Evolutionary conservation across 2,329 filamentous ascomycete species (phyloP), one percentile per base, ranked within the genome.

Genomic region (Trichoderma harzianum): DNA sequence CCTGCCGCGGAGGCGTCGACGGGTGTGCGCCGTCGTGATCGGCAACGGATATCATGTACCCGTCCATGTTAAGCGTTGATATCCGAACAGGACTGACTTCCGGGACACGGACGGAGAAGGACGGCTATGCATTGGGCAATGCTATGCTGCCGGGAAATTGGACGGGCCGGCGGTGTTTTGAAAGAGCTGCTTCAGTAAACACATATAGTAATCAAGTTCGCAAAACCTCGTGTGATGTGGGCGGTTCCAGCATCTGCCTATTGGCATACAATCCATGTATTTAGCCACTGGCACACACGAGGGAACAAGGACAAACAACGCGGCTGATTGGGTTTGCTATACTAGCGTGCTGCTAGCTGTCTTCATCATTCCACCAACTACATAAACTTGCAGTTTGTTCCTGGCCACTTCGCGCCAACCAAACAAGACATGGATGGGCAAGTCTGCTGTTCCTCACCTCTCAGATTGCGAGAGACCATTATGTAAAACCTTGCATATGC

Each of bases 1-100:
- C 34, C 36, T 61, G 66, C 3, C 66, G 66, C 21, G 66, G 57
- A 69, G 66, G 66, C 66, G 66, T 69, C 26, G 66, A 51, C 55
- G 66, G 66, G 14, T 61, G 66, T 51, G 66, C 55, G 66, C 66
- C 36, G 8, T 60, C 57, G 3, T 51, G 28, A 51, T 69, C 66
- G 55, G 66, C 66, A 11, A 69, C 66, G 66, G 66, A 69, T 69
- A 69, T 69, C 66, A 60, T 26, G 55, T 69, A 69, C 55, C 66
- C 66, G 66, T 69, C 66, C 66, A 69, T 69, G 2, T 10, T 61
- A 3, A 69, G 66, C n/a, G 36, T 30, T 61, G 66, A 69, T 69
- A 69, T 69, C 66, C 66, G 66, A 61, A 3, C 26, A 69, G 55
- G 55, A 69, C 21, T 60, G 36, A 61, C 66, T 69, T 69, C 66